A percentile compares a stretch with the other conserved stretches of the same genome.
phyloP scores from a whole-genome alignment of 2,329 filamentous ascomycete genomes.

The Grosmannia clavigera region DNA sequence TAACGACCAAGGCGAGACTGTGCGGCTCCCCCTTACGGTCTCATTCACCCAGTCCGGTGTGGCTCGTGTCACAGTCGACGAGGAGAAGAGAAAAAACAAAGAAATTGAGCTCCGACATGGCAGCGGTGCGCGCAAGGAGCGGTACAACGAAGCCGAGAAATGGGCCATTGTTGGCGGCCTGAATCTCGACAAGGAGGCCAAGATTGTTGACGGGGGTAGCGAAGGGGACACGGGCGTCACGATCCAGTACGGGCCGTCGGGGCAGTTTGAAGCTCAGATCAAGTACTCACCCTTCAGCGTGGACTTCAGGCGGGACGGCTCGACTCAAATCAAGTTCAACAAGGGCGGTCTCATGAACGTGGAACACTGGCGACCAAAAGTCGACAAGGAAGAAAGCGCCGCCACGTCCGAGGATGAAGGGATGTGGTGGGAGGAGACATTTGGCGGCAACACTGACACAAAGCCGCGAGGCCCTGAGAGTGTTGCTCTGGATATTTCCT shows the following conservation, averaged over 20 bases:
- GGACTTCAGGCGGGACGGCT: slow-evolving; percentile 74
- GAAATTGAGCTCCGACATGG: slow-evolving; percentile 78
- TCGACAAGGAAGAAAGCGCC: slow-evolving; percentile 43
- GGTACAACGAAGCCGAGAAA: slow-evolving; percentile 83
- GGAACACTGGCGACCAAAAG: slow-evolving; percentile 88
- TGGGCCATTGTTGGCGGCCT: slow-evolving; percentile 80
- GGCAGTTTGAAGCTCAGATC: slow-evolving; percentile 71
- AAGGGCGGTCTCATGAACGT: slow-evolving; percentile 81
- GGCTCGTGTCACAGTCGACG: slow-evolving; percentile 78
- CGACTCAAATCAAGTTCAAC: slow-evolving; percentile 78
- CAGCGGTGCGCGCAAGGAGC: slow-evolving; percentile 76
- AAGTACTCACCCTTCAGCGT: slow-evolving; percentile 71
- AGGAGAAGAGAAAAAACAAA: slow-evolving; percentile 78
- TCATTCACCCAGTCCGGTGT: slow-evolving; percentile 85
- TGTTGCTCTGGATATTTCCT: slow-evolving; percentile 80
- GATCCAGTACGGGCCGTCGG: slow-evolving; percentile 65
- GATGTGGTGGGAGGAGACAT: slow-evolving; percentile 96
- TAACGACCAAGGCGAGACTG: slow-evolving; percentile 49
- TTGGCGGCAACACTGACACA: slow-evolving; percentile 87
- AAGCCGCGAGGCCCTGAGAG: slow-evolving; percentile 95
- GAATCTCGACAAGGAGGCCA: slow-evolving; percentile 57
- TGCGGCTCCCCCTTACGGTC: slow-evolving; percentile 70
- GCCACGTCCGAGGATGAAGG: slow-evolving; percentile 56
- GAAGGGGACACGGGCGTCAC: slow-evolving; percentile 52
- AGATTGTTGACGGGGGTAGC: slow-evolving; percentile 55